Evolutionary conservation across 2,329 filamentous ascomycete species (phyloP).

Genomic region (Alternaria brassicae): DNA sequence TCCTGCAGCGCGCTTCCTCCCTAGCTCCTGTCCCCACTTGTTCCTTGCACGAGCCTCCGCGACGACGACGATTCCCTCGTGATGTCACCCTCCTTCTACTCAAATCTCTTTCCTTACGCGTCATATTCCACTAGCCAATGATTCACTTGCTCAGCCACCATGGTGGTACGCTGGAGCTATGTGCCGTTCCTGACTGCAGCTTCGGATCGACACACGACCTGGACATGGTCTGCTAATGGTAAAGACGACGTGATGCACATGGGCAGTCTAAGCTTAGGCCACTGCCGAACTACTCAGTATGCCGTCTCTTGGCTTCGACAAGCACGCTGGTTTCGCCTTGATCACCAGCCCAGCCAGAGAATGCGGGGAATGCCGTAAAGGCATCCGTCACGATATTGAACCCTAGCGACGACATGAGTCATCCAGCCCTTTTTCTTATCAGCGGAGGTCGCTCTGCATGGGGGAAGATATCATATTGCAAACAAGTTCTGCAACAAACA

Average conservation of each 20-base stretch:
- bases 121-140: background rate
- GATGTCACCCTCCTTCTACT: background rate
- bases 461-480: background rate
- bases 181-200: background rate
- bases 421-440: background rate
- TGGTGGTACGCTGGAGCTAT: background rate
- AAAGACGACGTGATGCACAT: background rate
- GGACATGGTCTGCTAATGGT: background rate
- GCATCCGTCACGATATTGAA: background rate
- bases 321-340: background rate
- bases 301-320: background rate
- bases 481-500: background rate
- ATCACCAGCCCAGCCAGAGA: background rate
- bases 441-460: background rate
- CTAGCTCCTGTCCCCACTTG: slow-evolving; percentile 1
- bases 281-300: background rate
- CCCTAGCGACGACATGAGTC: background rate
- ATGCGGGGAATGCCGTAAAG: background rate
- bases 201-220: background rate
- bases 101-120: slow-evolving; percentile 1
- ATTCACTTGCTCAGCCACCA: background rate
- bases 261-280: background rate
- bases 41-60: background rate
- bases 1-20: slow-evolving; percentile 3
- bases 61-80: background rate